Percentiles rank a stretch among this genome's conserved stretches.
Conservation (phyloP, 257 asterid genomes). For the Gentiana dahurica region DNA sequence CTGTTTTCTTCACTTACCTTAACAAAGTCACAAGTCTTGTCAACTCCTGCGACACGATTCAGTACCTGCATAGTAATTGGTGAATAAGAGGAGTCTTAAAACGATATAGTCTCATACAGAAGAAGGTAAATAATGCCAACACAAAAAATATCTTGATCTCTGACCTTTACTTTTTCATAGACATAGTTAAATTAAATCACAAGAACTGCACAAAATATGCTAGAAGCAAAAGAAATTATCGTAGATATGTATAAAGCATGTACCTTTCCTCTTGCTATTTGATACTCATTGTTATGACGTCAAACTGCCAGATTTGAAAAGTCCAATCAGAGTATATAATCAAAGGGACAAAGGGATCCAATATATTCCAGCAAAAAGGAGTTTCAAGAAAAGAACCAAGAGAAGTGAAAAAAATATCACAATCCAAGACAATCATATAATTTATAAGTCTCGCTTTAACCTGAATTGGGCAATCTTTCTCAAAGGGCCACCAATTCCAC, state of each 20-base stretch:
- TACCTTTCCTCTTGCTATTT: conserved; percentile 90
- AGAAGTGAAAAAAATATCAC: neutral
- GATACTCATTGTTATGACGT: conserved; percentile 93
- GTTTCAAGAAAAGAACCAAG: neutral
- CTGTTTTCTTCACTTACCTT: conserved; percentile 49
- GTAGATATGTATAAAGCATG: conserved; percentile 7
- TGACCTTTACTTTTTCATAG: no score
- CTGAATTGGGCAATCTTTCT: conserved; percentile 95
- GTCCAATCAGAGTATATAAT: conserved; percentile 4
- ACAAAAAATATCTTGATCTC: no score
- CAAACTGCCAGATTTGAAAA: conserved; percentile 41
- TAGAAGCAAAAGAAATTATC: neutral
- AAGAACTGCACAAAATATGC: no score
- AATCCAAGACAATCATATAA: no score
- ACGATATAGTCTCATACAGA: no score
- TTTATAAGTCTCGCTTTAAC: conserved; percentile 17
- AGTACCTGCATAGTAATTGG: conserved; percentile 33
- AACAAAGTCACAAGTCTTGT: conserved; percentile 67
- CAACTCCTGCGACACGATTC: conserved; percentile 67
- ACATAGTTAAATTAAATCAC: no score
- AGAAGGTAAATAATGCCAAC: no score
- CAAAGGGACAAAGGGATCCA: no score
- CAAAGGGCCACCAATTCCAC: conserved; percentile 98
- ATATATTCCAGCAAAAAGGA: neutral
- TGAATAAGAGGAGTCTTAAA: neutral